These are phyloP conservation scores for Suhomyces kunorum DNA, from an alignment of 1,139 yeast species.

Conservation along the genomic window DNA sequence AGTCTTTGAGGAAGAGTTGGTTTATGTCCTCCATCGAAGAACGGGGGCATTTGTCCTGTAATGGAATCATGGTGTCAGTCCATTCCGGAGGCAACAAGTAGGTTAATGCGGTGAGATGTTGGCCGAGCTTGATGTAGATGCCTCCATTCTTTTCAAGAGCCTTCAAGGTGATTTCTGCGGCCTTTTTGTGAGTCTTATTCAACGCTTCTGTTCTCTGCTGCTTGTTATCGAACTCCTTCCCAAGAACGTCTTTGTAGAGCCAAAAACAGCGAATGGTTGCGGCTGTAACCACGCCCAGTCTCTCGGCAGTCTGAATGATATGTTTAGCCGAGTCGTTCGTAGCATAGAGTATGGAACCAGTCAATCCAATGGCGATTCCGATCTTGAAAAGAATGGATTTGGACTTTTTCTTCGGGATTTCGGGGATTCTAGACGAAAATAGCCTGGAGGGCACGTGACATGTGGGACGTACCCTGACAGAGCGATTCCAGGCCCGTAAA, in stretches of 20 bases:
- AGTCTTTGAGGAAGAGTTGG: conserved; percentile 64
- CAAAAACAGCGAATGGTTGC: conserved; percentile 67
- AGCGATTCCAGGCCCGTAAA: neutral
- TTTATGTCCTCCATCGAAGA: conserved; percentile 71
- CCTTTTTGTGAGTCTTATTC: conserved; percentile 59
- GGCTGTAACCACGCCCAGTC: conserved; percentile 63
- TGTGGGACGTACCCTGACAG: neutral
- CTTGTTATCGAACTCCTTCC: conserved; percentile 42
- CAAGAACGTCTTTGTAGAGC: conserved; percentile 61
- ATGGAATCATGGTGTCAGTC: conserved; percentile 92
- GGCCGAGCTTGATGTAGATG: conserved; percentile 89
- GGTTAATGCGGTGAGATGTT: conserved; percentile 89
- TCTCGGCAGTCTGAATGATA: conserved; percentile 43
- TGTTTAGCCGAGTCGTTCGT: conserved; percentile 40
- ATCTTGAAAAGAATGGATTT: conserved; percentile 25
- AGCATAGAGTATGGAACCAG: conserved; percentile 31
- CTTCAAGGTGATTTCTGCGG: conserved; percentile 75
- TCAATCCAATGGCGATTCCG: conserved; percentile 35
- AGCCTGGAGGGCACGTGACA: neutral
- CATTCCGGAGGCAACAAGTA: conserved; percentile 89
- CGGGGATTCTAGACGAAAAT: neutral
- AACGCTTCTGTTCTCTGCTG: conserved; percentile 59
- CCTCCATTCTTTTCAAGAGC: conserved; percentile 92
- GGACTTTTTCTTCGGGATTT: conserved; percentile 1
- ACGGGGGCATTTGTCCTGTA: conserved; percentile 88